Evolutionary conservation across 129 eudicot genomes (phyloP).

Genomic region (Erigeron canadensis): DNA sequence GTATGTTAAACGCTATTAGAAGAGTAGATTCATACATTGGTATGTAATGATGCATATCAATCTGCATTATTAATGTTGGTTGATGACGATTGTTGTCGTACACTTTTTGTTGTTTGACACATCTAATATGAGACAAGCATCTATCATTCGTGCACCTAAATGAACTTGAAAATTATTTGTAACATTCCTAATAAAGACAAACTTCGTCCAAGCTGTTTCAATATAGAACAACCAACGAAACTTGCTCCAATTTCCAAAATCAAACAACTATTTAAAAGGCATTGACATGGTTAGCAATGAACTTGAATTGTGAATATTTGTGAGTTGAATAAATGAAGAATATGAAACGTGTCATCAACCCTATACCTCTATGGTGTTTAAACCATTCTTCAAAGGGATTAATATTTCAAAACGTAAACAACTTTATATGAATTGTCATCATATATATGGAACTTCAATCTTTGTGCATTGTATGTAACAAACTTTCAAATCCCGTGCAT

Average conservation of each 20-base stretch:
- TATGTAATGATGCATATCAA: conserved; percentile 7
- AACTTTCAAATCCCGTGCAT: no score
- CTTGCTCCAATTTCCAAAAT: not conserved
- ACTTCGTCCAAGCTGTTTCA: not conserved
- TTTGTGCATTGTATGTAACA: no score
- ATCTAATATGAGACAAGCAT: conserved; percentile 1
- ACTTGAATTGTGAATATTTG: not conserved
- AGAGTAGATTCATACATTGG: conserved; percentile 20
- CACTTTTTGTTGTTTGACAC: not conserved
- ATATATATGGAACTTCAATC: no score
- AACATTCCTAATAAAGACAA: not conserved
- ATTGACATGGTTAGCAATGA: not conserved
- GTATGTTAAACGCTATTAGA: not conserved
- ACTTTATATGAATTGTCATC: no score
- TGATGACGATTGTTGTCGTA: not conserved
- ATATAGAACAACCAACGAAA: not conserved
- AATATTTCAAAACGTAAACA: no score
- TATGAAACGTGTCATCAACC: not conserved
- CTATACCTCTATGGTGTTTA: not conserved
- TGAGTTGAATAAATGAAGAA: not conserved
- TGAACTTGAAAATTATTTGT: not conserved
- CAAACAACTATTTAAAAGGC: not conserved
- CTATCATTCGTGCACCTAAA: conserved; percentile 5
- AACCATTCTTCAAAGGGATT: not conserved
- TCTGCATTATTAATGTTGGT: not conserved